Evolutionary conservation across 2,329 filamentous ascomycete species (phyloP), one percentile per base, ranked within the genome.

Genomic region (Fusarium siculi): DNA sequence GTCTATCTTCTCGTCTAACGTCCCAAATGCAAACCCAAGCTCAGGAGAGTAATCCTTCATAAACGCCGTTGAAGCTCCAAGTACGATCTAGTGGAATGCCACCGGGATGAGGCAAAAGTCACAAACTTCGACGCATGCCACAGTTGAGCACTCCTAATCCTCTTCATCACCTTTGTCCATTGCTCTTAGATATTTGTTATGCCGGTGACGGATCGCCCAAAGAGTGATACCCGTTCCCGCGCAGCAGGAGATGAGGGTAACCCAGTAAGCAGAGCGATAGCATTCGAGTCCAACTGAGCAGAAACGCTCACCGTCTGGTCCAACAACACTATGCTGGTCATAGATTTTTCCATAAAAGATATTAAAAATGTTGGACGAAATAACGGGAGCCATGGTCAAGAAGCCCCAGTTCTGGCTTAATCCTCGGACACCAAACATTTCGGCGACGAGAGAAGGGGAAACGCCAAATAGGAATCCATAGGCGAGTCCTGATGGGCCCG

Each of bases 391-490:
- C 53, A 98, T 85, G 0, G 94, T 98, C 91, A 99, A 97, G 76
- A 93, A 92, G 19, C 96, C 96, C 96, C 96, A 99, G 79, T 98
- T 99, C 79, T 97, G 94, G 62, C 93, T 95, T 52, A 99, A 86
- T 4, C 95, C 96, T 68, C 92, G 89, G 32, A 98, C 93, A 12
- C 96, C 96, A 80, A 99, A 99, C 1, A 93, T 92, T 80, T 98
- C 95, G 11, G 95, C 94, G 15, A 93, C 89, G 23, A 98, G 90
- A 18, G 95, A 95, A 1, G 96, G 96, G 81, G 93, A 97, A 25
- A 97, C 95, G 39, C 96, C 96, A 75, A 98, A 98, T 1, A 98
- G 87, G 73, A 97, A 94, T 5, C 96, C 96, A 80, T 99, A 99
- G 4, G 91, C 95, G 2, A 98, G 85, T 1, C 96, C 96, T 1